These are phyloP conservation scores for Ormosia semicastrata DNA, from an alignment of 306 rosid species.

Conservation along the genomic window DNA sequence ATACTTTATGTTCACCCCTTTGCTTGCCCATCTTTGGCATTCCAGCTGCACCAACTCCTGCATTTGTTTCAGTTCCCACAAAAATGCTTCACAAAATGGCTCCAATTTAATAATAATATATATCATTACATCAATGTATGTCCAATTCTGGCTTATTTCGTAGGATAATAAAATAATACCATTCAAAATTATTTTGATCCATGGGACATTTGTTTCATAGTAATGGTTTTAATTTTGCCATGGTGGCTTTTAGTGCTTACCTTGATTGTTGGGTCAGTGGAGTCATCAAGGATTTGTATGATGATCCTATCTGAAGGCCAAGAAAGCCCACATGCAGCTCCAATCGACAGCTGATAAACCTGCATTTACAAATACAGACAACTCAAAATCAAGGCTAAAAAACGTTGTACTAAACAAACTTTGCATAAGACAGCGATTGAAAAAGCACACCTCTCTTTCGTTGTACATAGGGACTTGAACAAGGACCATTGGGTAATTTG, in stretches of 20 bases:
- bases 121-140: background rate
- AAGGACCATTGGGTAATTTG: conserved; percentile 78
- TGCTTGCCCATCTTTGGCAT: conserved; percentile 94
- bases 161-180: background rate
- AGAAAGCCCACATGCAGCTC: conserved; percentile 92
- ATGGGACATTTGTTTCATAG: background rate
- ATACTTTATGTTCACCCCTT: conserved; percentile 86
- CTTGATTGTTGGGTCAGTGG: conserved; percentile 85
- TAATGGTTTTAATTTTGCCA: background rate
- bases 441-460: conserved; percentile 78
- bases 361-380: conserved; percentile 6
- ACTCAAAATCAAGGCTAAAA: background rate
- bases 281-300: conserved; percentile 90
- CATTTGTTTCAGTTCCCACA: conserved; percentile 16
- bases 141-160: background rate
- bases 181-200: background rate
- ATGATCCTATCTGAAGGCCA: conserved; percentile 95
- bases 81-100: background rate
- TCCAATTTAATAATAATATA: background rate
- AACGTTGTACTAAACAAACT: background rate
- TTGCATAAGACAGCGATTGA: too few species aligned
- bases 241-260: conserved; percentile 18
- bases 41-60: conserved; percentile 87
- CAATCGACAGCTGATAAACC: conserved; percentile 93
- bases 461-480: conserved; percentile 97